Percentiles rank a stretch among this genome's conserved stretches.
Conservation (phyloP, 345 rosid genomes). For the Euclidium syriacum region DNA sequence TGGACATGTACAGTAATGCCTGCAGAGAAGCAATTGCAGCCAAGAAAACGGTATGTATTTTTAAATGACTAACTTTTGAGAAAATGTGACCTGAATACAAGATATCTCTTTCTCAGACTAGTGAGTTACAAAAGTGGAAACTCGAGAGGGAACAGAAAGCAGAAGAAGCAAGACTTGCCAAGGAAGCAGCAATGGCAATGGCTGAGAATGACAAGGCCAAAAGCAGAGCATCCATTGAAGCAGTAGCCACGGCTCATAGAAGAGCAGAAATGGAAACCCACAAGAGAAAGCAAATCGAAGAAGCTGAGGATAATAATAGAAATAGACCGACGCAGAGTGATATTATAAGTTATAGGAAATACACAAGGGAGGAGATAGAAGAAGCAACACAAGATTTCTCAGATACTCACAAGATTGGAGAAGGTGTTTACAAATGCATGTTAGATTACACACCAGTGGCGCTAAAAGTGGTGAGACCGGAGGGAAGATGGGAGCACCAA, state of each 20-base stretch:
- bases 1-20: slow-evolving; percentile 31
- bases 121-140: slow-evolving; percentile 23
- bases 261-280: slow-evolving; percentile 23
- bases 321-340: neutral
- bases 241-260: slow-evolving; percentile 20
- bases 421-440: slow-evolving; percentile 30
- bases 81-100: neutral
- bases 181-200: slow-evolving; percentile 31
- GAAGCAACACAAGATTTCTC: slow-evolving; percentile 30
- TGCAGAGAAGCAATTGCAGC: slow-evolving; percentile 33
- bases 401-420: slow-evolving; percentile 19
- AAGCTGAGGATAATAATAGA: neutral
- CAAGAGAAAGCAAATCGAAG: slow-evolving; percentile 23
- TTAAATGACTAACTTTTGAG: no score
- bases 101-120: slow-evolving; percentile 21
- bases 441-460: slow-evolving; percentile 44
- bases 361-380: slow-evolving; percentile 46
- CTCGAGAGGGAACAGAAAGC: slow-evolving; percentile 13
- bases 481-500: slow-evolving; percentile 44
- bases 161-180: slow-evolving; percentile 28
- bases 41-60: slow-evolving; percentile 22
- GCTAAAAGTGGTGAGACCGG: slow-evolving; percentile 39
- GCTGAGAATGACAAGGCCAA: slow-evolving; percentile 32
- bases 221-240: slow-evolving; percentile 30
- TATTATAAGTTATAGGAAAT: slow-evolving; percentile 29